phyloP scores from a whole-genome alignment of 768 basidiomycete genomes.

The Agrocybe pediades region DNA sequence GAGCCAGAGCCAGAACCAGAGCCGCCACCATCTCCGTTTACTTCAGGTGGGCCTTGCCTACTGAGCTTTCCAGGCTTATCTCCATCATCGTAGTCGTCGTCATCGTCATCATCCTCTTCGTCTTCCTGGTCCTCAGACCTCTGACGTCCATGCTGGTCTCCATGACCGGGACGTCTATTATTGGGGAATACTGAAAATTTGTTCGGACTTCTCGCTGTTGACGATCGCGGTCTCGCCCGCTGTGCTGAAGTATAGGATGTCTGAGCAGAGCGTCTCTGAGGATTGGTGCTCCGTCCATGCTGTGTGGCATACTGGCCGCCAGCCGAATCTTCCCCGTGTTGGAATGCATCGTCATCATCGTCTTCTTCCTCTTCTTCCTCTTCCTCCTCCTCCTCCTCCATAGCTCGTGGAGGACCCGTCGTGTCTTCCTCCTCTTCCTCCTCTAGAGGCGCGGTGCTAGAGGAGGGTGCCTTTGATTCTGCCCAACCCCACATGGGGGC shows the following conservation, averaged over 20 bases:
- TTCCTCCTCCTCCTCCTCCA: slow-evolving; percentile 60
- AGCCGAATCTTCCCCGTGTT: slow-evolving; percentile 14
- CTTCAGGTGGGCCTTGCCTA: slow-evolving; percentile 9
- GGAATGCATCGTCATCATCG: slow-evolving; percentile 36
- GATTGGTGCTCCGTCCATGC: not conserved
- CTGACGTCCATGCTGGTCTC: not conserved
- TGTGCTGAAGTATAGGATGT: not conserved
- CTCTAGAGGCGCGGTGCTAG: slow-evolving; percentile 36
- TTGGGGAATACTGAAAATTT: not conserved
- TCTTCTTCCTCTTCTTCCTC: slow-evolving; percentile 25
- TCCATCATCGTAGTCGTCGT: slow-evolving; percentile 10
- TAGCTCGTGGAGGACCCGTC: slow-evolving; percentile 44
- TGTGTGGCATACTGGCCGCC: not conserved
- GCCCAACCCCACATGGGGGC: slow-evolving; percentile 90
- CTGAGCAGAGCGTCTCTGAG: not conserved
- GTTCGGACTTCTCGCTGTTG: slow-evolving; percentile 2
- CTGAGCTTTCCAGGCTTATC: slow-evolving; percentile 12
- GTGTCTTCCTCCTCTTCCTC: slow-evolving; percentile 58
- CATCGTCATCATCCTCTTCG: slow-evolving; percentile 9
- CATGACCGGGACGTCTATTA: not conserved
- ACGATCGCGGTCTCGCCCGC: not conserved
- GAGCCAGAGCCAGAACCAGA: slow-evolving; percentile 24
- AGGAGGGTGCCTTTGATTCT: slow-evolving; percentile 40
- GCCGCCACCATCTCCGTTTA: slow-evolving; percentile 20
- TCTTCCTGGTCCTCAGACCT: slow-evolving; percentile 3